Base-by-base conservation (phyloP, 1,139 yeast genomes). In the Groenewaldozyma sp. region DNA sequence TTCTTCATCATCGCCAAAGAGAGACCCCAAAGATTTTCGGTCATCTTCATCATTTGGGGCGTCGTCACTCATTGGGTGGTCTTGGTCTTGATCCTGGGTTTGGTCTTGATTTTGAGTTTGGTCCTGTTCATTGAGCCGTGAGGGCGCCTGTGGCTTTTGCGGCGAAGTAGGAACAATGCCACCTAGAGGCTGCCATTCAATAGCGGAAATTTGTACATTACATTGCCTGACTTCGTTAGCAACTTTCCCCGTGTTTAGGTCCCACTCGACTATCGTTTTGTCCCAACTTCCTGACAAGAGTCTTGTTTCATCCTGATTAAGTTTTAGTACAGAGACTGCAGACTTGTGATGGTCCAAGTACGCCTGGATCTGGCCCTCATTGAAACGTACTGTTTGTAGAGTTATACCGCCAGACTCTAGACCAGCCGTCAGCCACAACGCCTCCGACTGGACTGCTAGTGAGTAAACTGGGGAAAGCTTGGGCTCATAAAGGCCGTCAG, bases 251-350 rank as follows among this genome's bases (percentile, higher is more conserved):
- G 82, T 74, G 47, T 82, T 72, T 39, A 93, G 64, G 61, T 91
- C 98, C 96, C 97, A 88, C 49, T 80, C 74, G 19, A 79, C 64
- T 2, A 64, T 52, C 2, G 56, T 53, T 56, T 76, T 79, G 63
- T 91, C 98, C 94, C 97, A 91, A 4, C 93, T 75, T 0, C 96
- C 98, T 32, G 93, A 80, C 4, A 91, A 56, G 29, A 87, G 74
- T 37, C 66, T 61, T 34, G 71, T 70, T 45, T 83, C 87, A 31
- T 68, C 68, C 28, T 70, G 67, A 54, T 79, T 81, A 43, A 91
- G 66, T 44, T 68, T 67, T 32, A 91, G 58, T 19, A 77, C 78
- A 13, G 94, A 82, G 0, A 91, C 86, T 0, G 95, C 76, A 41
- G 77, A 79, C 24, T 65, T 70, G 58, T 91, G 98, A 37, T 71